Evolutionary conservation across 148 eudicot genomes (phyloP).

Genomic region (Vaccinium darrowii): DNA sequence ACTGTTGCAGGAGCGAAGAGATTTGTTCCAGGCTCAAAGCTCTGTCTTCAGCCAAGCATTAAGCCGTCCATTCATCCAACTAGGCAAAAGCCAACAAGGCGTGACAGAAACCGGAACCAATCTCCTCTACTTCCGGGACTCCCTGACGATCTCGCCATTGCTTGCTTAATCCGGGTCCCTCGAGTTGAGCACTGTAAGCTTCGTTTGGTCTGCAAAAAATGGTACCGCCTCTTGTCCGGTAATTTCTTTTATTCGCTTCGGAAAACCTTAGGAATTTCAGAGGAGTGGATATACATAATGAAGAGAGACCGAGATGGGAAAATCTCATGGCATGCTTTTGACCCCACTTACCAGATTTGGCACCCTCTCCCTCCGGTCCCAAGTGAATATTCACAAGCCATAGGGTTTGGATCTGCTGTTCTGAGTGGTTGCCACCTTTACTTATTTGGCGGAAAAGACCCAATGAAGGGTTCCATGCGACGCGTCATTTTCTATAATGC

Average conservation of each 20-base stretch:
- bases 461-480: constrained; percentile 91
- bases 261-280: constrained; percentile 56
- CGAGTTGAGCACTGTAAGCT: constrained; percentile 73
- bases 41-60: constrained; percentile 73
- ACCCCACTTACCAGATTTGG: constrained; percentile 69
- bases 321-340: constrained; percentile 91
- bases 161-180: constrained; percentile 88
- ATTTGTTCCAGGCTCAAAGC: constrained; percentile 76
- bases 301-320: constrained; percentile 79
- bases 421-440: constrained; percentile 91
- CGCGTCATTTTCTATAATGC: constrained; percentile 89
- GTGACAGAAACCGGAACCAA: constrained; percentile 61
- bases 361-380: constrained; percentile 97
- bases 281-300: constrained; percentile 87
- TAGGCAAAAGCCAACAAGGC: constrained; percentile 64
- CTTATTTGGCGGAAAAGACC: constrained; percentile 90
- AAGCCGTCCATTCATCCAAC: constrained; percentile 80
- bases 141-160: constrained; percentile 92
- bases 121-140: constrained; percentile 86
- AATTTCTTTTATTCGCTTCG: constrained; percentile 82
- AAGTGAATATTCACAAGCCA: constrained; percentile 70
- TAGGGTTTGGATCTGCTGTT: constrained; percentile 89
- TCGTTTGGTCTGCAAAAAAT: constrained; percentile 82
- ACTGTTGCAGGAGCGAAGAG: constrained; percentile 77
- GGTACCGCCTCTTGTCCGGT: constrained; percentile 80